Evolutionary conservation across 2,329 filamentous ascomycete species (phyloP), one percentile per base, ranked within the genome.

Genomic region (Phialophora macrospora): DNA sequence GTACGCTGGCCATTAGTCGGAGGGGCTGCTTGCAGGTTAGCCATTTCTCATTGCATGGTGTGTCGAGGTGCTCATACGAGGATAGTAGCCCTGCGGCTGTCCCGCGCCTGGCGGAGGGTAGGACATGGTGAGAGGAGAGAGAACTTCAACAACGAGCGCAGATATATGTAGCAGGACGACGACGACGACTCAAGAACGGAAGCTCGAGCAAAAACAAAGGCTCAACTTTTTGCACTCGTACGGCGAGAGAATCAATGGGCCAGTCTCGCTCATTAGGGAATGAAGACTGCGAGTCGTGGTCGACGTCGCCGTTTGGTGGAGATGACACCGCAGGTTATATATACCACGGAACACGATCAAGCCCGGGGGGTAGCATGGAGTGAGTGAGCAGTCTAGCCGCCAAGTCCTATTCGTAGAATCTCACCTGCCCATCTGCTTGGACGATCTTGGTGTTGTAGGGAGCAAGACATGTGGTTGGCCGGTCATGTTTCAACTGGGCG

Each of bases 11-110:
- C 56, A 51, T 62, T 68, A 9, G 66, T 62, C 14, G 69, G 70
- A 38, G 71, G 71, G 24, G 71, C 68, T 71, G 62, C n/a, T 22
- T 4, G 30, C 48, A 26, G 38, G 60, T 68, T 65, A 62, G 59
- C 48, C 12, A 54, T 46, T 28, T 20, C 12, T 58, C 32, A 62
- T 14, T 11, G n/a, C 24, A 41, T n/a, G 38, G 17, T 41, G 24
- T n/a, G 9, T 32, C 24, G 59, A 20, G n/a, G 55, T 24, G 46
- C 12, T 30, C 73, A 46, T 72, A 74, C 72, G 73, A 70, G 73
- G 71, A 69, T 68, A 73, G 55, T 72, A 74, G 32, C 71, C 71
- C 66, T 66, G 67, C 54, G 70, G 71, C 28, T 68, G 65, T 44
- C 52, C 62, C 30, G 60, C 63, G 14, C 66, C 56, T 32, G 66